These are phyloP conservation scores for Lupinus albus DNA, from an alignment of 306 rosid genomes.

Conservation along the genomic window DNA sequence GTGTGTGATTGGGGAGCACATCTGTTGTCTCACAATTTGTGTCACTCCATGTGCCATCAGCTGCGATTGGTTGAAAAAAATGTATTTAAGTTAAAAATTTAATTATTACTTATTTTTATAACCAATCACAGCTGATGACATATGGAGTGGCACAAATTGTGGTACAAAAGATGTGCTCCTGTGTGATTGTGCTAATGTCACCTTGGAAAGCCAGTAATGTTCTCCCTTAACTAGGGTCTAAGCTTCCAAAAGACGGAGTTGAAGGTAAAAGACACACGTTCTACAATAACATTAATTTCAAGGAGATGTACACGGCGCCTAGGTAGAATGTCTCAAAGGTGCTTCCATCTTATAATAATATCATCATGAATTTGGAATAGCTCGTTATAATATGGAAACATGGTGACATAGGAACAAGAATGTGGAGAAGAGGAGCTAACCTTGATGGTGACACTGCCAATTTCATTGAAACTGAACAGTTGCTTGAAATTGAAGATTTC, in stretches of 20 bases:
- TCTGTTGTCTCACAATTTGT: too few relatives aligned
- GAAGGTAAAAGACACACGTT: slow-evolving; percentile 60
- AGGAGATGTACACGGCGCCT: slow-evolving; percentile 90
- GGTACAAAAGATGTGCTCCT: too few relatives aligned
- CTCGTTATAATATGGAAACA: slow-evolving; percentile 23
- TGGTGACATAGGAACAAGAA: slow-evolving; percentile 77
- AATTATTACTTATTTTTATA: too few relatives aligned
- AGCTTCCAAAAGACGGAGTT: slow-evolving; percentile 77
- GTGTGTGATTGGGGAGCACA: too few relatives aligned
- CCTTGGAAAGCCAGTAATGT: slow-evolving; percentile 36
- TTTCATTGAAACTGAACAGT: slow-evolving; percentile 91
- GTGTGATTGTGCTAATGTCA: background rate
- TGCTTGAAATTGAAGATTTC: slow-evolving; percentile 65
- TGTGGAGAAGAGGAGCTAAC: slow-evolving; percentile 99
- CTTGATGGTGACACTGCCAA: slow-evolving; percentile 93
- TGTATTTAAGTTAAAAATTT: too few relatives aligned
- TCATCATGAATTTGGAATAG: background rate
- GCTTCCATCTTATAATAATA: slow-evolving; percentile 26
- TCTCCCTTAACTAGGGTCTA: slow-evolving; percentile 60
- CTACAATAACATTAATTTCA: slow-evolving; percentile 62
- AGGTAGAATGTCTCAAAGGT: slow-evolving; percentile 57
- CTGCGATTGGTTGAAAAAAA: too few relatives aligned
- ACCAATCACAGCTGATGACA: too few relatives aligned
- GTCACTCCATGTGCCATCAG: too few relatives aligned
- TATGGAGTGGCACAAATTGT: too few relatives aligned